Evolutionary conservation across 2,329 filamentous ascomycete genomes (phyloP).

Genomic region (Lecanicillium sp.): DNA sequence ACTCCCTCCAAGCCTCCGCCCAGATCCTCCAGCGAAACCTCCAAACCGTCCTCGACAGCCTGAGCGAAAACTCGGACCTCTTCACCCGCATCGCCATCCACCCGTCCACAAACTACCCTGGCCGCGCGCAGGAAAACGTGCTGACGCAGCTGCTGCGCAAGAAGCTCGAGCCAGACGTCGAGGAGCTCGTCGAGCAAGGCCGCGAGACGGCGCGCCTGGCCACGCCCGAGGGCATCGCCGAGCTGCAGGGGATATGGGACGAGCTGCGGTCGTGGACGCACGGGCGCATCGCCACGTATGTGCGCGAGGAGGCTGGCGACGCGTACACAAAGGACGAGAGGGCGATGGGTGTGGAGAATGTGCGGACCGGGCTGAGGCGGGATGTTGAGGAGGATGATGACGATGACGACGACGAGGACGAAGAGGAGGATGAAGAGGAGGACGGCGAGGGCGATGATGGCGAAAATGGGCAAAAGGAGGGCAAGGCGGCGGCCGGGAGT

Average conservation of each 20-base stretch:
- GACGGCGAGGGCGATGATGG: conserved; percentile 30
- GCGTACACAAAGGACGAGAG: conserved; percentile 67
- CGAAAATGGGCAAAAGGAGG: conserved; percentile 12
- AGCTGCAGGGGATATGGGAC: conserved; percentile 50
- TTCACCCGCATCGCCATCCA: conserved; percentile 66
- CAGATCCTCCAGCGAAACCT: conserved; percentile 67
- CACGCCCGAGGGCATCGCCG: conserved; percentile 35
- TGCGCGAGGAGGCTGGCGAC: conserved; percentile 41
- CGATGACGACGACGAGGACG: conserved; percentile 52
- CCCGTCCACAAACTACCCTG: conserved; percentile 68
- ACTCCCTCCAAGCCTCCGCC: conserved; percentile 64
- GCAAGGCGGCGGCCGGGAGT: conserved; percentile 7
- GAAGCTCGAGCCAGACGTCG: conserved; percentile 72
- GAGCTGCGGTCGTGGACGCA: conserved; percentile 34
- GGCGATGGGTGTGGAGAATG: conserved; percentile 56
- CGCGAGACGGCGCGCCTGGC: conserved; percentile 36
- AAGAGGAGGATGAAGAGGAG: conserved; percentile 44
- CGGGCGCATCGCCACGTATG: conserved; percentile 32
- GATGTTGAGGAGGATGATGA: conserved; percentile 42
- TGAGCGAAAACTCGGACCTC: conserved; percentile 58
- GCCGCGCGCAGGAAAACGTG: conserved; percentile 57
- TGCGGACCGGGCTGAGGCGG: conserved; percentile 62
- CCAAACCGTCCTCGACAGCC: conserved; percentile 54
- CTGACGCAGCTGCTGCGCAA: conserved; percentile 69
- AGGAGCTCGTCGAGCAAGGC: conserved; percentile 62